Evolutionary conservation across 106 monocot genomes (phyloP), one percentile per base, ranked within the genome.

Genomic region (Hemerocallis citrina): DNA sequence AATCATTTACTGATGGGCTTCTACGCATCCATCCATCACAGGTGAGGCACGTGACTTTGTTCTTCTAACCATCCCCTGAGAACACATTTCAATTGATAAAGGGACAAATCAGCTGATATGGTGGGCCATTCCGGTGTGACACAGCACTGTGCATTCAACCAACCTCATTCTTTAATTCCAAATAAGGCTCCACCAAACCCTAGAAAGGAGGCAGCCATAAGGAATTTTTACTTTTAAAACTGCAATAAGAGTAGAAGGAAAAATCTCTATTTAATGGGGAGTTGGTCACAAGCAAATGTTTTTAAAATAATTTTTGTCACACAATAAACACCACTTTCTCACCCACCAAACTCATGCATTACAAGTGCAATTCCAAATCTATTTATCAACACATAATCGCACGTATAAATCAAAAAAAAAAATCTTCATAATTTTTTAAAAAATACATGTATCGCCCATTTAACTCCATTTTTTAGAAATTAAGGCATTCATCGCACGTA

Each of bases 191-290:
- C 65, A 65, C 51, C 48, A 65, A 36, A 52, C 65, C 65, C 65
- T 52, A 34, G 48, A 65, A 32, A 65, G 65, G 65, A 65, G 65
- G 65, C 65, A 55, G 57, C 45, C 57, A 68, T 42, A 43, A 24
- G 28, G 33, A 27, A 47, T 22, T 69, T 68, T 69, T 59, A 59
- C 68, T 19, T 55, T 57, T 34, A 37, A 59, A 48, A 59, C 58
- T 68, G 67, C 42, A 52, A 43, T 32, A 52, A 50, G 39, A 67
- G 41, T 42, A 61, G 39, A 44, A 68, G 25, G 57, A 43, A 34
- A n/a, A n/a, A 11, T 40, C 40, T 17, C 24, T 24, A 20, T 24
- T 11, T 6, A 21, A 23, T 6, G 20, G n/a, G 14, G 9, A 7
- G n/a, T n/a, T n/a, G n/a, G n/a, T n/a, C n/a, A n/a, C n/a, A n/a